Conservation (phyloP, 148 eudicot genomes). For the Silene uniflora region DNA sequence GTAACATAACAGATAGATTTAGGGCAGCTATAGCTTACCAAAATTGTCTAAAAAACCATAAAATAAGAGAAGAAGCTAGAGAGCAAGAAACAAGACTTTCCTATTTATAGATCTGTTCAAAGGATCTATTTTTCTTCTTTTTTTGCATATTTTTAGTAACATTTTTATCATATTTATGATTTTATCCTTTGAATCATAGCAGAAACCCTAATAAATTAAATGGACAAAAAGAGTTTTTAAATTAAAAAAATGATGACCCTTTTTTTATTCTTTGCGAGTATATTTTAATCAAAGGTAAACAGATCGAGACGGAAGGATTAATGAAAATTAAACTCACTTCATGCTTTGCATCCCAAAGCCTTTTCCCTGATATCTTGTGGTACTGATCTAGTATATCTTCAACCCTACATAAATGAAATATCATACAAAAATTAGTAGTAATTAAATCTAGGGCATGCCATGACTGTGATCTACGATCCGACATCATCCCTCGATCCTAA, state of each 20-base stretch:
- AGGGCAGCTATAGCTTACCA: constrained; percentile 34
- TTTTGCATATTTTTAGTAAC: constrained; percentile 37
- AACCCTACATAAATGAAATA: constrained; percentile 34
- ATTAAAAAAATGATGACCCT: neutral
- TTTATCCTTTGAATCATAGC: constrained; percentile 19
- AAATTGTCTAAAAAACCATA: constrained; percentile 20
- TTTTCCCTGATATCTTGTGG: constrained; percentile 54
- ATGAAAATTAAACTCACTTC: constrained; percentile 38
- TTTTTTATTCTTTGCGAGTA: too few species aligned
- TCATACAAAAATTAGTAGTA: neutral
- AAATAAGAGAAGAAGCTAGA: constrained; percentile 19
- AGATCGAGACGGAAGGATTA: too few species aligned
- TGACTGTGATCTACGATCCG: too few species aligned
- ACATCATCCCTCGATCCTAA: too few species aligned
- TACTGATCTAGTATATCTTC: constrained; percentile 61
- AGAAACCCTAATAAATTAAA: constrained; percentile 25
- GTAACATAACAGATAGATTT: constrained; percentile 39
- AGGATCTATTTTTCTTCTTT: constrained; percentile 30
- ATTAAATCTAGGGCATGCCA: too few species aligned
- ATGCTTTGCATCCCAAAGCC: constrained; percentile 92
- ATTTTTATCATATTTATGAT: constrained; percentile 3
- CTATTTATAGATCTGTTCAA: constrained; percentile 59
- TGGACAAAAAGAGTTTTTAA: constrained; percentile 11
- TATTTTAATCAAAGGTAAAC: too few species aligned
- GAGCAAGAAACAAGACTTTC: constrained; percentile 23